Base-by-base conservation (phyloP, 2,329 filamentous ascomycete species). In the Blastomyces emzantsi region DNA sequence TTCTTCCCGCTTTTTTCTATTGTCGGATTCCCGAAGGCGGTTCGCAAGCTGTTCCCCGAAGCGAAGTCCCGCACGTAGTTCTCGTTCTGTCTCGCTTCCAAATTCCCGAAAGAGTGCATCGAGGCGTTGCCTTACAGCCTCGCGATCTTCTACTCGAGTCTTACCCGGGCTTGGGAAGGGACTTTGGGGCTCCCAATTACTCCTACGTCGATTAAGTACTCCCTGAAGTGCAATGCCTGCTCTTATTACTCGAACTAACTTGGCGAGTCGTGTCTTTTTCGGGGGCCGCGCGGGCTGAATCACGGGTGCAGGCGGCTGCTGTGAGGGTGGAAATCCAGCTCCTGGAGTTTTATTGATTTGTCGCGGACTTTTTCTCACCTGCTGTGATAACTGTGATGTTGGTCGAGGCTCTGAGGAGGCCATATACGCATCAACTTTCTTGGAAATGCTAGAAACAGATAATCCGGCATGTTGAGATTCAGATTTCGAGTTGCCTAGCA, bases 31-130 rank as follows among this genome's bases (percentile, higher is more conserved):
- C 61, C 67, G 69, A 55, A 73, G 73, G 55, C 72, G 70, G 66
- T 73, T 78, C 13, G 75, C 77, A 61, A 80, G 70, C 63, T 76
- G 72, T 65, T 80, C 77, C 9, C 76, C 78, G 66, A 80, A 73
- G 11, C 74, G 70, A 55, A 80, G 68, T 36, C 75, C 76, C 56
- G 74, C 75, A 64, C 74, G 72, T 63, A 80, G 64, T 65, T 78
- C 75, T 65, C 75, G 71, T 67, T 74, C 71, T 25, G 74, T 77
- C 2, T 74, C 71, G 9, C 69, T 66, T 52, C 73, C 70, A 58
- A 80, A 75, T n/a, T 73, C 75, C 55, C 67, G 64, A 64, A 78
- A 78, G 28, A 75, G 65, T 36, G 69, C 54, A 56, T 79, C 74
- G 25, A 76, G 59, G 1, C 72, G 72, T 62, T 69, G 67, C 63